phyloP scores from a whole-genome alignment of 768 basidiomycete genomes.

The Chalciporus chontae region DNA sequence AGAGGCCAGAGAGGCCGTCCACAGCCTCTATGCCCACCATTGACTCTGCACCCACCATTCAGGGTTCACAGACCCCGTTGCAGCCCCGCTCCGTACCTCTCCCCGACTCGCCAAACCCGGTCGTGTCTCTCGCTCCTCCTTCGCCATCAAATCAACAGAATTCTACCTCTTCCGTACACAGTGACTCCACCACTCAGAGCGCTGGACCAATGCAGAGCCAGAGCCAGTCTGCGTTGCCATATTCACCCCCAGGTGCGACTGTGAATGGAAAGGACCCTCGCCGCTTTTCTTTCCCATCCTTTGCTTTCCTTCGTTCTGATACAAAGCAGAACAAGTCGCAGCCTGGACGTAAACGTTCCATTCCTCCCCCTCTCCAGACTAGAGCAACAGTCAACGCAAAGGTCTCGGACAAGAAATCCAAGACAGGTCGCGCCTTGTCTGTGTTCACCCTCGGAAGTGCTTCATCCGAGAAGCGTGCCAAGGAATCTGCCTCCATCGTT shows the following conservation, averaged over 20 bases:
- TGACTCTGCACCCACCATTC: constrained; percentile 24
- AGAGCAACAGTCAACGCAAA: constrained; percentile 33
- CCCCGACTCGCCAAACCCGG: constrained; percentile 18
- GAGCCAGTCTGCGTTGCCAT: constrained; percentile 28
- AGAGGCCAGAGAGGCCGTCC: constrained; percentile 18
- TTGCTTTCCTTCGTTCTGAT: constrained; percentile 39
- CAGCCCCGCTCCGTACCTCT: constrained; percentile 7
- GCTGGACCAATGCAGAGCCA: constrained; percentile 21
- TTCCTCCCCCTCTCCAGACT: constrained; percentile 7
- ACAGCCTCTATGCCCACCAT: constrained; percentile 19
- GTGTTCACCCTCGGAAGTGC: constrained; percentile 27
- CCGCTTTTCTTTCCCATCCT: constrained; percentile 49
- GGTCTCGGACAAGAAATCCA: constrained; percentile 40
- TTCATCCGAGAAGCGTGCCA: constrained; percentile 56
- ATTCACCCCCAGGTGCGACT: constrained; percentile 11
- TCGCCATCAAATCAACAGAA: constrained; percentile 5
- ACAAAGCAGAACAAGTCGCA: constrained; percentile 27
- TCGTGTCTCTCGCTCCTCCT: constrained; percentile 20
- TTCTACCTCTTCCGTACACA: constrained; percentile 7
- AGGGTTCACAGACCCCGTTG: constrained; percentile 9
- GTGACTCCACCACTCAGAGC: constrained; percentile 14
- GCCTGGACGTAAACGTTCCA: constrained; percentile 29
- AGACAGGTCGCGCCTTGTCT: constrained; percentile 33
- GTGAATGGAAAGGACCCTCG: constrained; percentile 27
- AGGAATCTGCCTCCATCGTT: constrained; percentile 58